Conservation (phyloP, 768 basidiomycete species). For the Lyophyllum semitale region DNA sequence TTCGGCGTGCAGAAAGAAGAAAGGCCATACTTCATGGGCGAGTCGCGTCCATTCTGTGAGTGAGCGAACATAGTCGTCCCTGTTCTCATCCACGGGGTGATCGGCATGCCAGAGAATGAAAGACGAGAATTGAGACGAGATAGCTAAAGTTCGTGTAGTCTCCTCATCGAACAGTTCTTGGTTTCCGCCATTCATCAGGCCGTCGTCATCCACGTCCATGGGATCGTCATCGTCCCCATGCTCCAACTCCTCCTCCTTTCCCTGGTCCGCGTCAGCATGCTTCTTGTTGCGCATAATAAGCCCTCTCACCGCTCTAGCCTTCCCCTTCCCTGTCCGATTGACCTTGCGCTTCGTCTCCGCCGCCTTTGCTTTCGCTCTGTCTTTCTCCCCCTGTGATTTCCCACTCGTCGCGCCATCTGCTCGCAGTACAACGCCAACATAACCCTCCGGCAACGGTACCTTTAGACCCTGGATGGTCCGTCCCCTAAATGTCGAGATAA, state of each 20-base stretch:
- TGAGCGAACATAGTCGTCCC: constrained; percentile 71
- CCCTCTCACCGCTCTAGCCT: constrained; percentile 20
- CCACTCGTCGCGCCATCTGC: constrained; percentile 20
- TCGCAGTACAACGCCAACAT: constrained; percentile 63
- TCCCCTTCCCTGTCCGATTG: constrained; percentile 13
- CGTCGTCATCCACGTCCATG: constrained; percentile 30
- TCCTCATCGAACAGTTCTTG: constrained; percentile 26
- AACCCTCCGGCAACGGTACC: constrained; percentile 65
- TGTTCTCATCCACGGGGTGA: constrained; percentile 63
- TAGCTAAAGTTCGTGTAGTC: constrained; percentile 38
- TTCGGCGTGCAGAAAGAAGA: neutral
- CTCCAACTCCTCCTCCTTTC: constrained; percentile 22
- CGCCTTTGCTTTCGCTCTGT: constrained; percentile 8
- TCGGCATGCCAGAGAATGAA: constrained; percentile 82
- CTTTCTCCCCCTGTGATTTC: constrained; percentile 5
- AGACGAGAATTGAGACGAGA: constrained; percentile 59
- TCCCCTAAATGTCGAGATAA: constrained; percentile 72
- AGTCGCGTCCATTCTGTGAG: constrained; percentile 73
- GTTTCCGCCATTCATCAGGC: constrained; percentile 22
- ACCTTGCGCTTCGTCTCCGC: constrained; percentile 6
- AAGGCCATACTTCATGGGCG: constrained; percentile 58
- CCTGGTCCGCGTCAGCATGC: constrained; percentile 22
- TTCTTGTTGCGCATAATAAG: constrained; percentile 28
- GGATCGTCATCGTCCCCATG: constrained; percentile 26
- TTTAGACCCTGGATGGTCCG: constrained; percentile 69